phyloP scores from a whole-genome alignment of 176 grass and related monocot genomes.

The Rhynchospora tenuis region DNA sequence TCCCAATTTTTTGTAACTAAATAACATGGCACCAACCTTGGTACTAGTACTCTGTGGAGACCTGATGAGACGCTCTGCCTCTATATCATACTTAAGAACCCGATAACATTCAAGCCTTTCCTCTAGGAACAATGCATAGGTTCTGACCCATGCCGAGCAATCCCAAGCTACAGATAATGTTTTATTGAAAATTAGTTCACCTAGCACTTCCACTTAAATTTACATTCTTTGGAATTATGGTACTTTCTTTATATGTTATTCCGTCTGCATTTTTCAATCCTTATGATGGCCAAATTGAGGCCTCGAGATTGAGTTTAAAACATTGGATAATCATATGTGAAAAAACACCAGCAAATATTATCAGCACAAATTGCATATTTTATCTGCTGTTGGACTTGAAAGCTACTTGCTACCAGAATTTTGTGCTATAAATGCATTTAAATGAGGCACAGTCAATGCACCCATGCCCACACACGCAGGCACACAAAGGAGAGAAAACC shows the following conservation, averaged over 20 bases:
- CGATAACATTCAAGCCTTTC: slow-evolving; percentile 39
- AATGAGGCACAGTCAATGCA: not conserved
- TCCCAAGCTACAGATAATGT: slow-evolving; percentile 29
- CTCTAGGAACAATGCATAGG: slow-evolving; percentile 41
- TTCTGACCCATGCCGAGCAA: slow-evolving; percentile 48
- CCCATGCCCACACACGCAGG: not conserved
- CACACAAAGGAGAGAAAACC: slow-evolving; percentile 3
- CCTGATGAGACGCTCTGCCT: slow-evolving; percentile 65
- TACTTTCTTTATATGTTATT: not conserved
- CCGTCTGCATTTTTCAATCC: not conserved
- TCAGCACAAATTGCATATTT: not conserved
- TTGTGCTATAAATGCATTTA: not conserved
- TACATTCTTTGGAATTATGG: not conserved
- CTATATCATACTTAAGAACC: slow-evolving; percentile 52
- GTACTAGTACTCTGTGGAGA: slow-evolving; percentile 43
- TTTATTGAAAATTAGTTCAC: not conserved
- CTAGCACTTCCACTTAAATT: not conserved
- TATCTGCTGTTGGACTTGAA: too few species aligned
- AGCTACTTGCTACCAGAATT: not conserved
- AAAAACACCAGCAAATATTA: not conserved
- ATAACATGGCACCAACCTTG: slow-evolving; percentile 40
- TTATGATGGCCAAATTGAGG: not conserved
- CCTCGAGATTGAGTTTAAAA: not conserved
- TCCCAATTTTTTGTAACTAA: not conserved
- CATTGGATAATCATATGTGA: too few species aligned